Base-by-base conservation (phyloP, 148 eudicot genomes). In the Simmondsia chinensis region DNA sequence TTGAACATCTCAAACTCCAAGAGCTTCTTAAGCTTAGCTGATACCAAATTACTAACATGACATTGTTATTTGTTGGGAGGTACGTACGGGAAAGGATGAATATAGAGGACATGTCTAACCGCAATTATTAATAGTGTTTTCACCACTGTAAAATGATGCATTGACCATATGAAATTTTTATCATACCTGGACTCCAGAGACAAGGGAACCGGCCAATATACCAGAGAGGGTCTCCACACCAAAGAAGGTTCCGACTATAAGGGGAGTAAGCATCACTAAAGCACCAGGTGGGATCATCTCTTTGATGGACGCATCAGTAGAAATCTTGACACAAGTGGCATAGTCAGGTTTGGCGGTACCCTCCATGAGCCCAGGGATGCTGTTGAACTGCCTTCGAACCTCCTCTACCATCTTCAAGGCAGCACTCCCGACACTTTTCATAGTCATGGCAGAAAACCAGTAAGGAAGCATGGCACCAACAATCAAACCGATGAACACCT, bases 381-480 rank as follows among this genome's bases (percentile, higher is more conserved):
- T 46, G 49, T 62, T 62, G 43, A 62, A 62, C 38, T 62, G 67
- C 33, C 67, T 37, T 8, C 67, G 60, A 21, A 62, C 67, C 29
- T 62, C 67, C 52, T 62, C 67, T 21, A 62, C 67, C 67, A 62
- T 62, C 43, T 62, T 62, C 18, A 62, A 26, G 19, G 67, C 67
- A 3, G 67, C 67, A 33, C 54, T 53, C 3, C 67, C 67, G 20
- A 62, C 67, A 47, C 67, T 62, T 42, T 62, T 62, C 67, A 62
- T 62, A 27, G 67, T 62, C 67, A 62, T 62, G 33, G 67, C 67
- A n/a, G n/a, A n/a, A n/a, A n/a, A n/a, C n/a, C n/a, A n/a, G n/a
- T n/a, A n/a, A n/a, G n/a, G n/a, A n/a, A 11, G 67, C 67, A 62
- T 62, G 18, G 67, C 60, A n/a, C 67, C 67, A 12, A 62, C 67